These are phyloP conservation scores for Hypoxylon sp. DNA, from an alignment of 2,329 filamentous ascomycete genomes.

Conservation along the genomic window DNA sequence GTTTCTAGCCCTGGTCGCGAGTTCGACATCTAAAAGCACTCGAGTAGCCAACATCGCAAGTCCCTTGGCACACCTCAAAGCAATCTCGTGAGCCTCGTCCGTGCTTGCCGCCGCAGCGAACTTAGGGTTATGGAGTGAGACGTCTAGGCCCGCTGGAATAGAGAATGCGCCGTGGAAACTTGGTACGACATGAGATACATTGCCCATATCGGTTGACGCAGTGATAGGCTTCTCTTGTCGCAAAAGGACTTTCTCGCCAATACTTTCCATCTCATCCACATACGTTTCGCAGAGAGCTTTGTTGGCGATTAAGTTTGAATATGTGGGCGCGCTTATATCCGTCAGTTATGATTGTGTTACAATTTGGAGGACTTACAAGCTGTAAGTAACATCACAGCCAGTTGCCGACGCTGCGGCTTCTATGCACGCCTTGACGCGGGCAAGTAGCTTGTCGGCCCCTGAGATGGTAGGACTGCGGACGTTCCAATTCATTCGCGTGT, in stretches of 20 bases:
- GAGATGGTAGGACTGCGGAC: conserved; percentile 56
- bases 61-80: conserved; percentile 37
- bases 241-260: conserved; percentile 57
- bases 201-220: conserved; percentile 66
- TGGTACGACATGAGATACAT: conserved; percentile 64
- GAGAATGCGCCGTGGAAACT: conserved; percentile 65
- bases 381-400: conserved; percentile 56
- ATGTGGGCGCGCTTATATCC: conserved; percentile 55
- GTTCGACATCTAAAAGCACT: conserved; percentile 35
- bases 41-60: conserved; percentile 40
- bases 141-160: conserved; percentile 57
- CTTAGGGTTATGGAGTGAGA: conserved; percentile 57
- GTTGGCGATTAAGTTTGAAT: conserved; percentile 63
- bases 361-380: conserved; percentile 49
- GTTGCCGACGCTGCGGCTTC: conserved; percentile 56
- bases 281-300: conserved; percentile 61
- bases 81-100: conserved; percentile 63
- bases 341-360: conserved; percentile 3
- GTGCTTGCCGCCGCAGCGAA: conserved; percentile 63
- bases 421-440: conserved; percentile 57
- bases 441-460: conserved; percentile 49
- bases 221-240: conserved; percentile 56
- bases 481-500: conserved; percentile 59
- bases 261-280: conserved; percentile 59
- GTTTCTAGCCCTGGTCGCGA: conserved; percentile 15